Percentiles rank a stretch among this genome's conserved stretches.
These are phyloP conservation scores for Pouteria glomerata DNA, from an alignment of 148 eudicot genomes.

Conservation along the genomic window DNA sequence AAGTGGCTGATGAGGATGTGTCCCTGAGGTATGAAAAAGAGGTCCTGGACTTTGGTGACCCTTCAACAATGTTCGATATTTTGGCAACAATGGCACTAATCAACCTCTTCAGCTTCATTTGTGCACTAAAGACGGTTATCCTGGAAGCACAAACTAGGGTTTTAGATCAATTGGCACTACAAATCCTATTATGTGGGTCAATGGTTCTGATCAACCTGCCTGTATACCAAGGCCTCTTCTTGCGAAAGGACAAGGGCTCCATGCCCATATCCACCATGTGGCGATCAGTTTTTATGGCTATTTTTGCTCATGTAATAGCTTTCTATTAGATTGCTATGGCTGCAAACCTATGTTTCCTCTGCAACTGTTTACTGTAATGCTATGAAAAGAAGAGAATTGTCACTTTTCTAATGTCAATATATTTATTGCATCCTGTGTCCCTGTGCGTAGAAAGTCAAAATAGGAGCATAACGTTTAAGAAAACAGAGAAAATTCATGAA, in stretches of 20 bases:
- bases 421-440: too few species aligned
- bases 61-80: conserved; percentile 46
- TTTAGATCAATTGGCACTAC: conserved; percentile 23
- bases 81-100: conserved; percentile 36
- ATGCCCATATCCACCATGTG: conserved; percentile 32
- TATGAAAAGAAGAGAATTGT: not conserved
- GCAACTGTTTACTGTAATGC: not conserved
- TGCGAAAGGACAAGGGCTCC: conserved; percentile 47
- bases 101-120: conserved; percentile 29
- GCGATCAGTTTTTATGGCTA: conserved; percentile 25
- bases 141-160: not conserved
- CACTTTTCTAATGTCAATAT: not conserved
- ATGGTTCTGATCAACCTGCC: conserved; percentile 38
- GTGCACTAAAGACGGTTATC: conserved; percentile 5
- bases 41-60: conserved; percentile 49
- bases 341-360: not conserved
- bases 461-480: too few species aligned
- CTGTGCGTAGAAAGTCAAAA: too few species aligned
- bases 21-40: conserved; percentile 36
- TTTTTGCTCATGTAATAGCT: conserved; percentile 8
- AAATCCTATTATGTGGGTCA: conserved; percentile 29
- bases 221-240: conserved; percentile 32
- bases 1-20: conserved; percentile 5
- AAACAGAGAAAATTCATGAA: too few species aligned
- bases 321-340: not conserved